phyloP scores from a whole-genome alignment of 1,139 yeast genomes.

The Scheffersomyces segobiensis region DNA sequence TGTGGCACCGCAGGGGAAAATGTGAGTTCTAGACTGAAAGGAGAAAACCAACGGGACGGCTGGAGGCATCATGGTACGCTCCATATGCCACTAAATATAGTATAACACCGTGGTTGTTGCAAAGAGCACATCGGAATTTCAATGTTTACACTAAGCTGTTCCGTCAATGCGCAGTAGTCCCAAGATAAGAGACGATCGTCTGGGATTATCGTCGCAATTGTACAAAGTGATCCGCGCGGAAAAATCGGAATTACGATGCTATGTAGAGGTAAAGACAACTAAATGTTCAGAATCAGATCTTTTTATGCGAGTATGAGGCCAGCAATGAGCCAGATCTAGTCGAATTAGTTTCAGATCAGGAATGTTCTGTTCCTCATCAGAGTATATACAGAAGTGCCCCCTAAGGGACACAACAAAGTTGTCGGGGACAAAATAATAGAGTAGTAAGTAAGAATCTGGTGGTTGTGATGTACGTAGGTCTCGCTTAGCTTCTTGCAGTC shows the following conservation, averaged over 20 bases:
- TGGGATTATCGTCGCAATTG: background rate
- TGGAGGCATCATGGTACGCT: background rate
- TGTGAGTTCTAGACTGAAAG: background rate
- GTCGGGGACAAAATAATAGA: background rate
- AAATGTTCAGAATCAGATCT: background rate
- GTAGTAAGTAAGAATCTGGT: background rate
- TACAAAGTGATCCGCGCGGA: background rate
- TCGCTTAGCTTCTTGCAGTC: background rate
- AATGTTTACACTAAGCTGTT: background rate
- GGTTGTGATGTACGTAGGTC: background rate
- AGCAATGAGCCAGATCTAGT: background rate
- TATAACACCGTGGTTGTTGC: background rate
- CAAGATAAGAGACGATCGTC: background rate
- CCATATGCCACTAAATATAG: background rate
- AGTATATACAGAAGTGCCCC: background rate
- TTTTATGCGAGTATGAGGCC: background rate
- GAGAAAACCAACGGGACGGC: background rate
- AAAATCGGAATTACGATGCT: background rate
- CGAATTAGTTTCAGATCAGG: background rate
- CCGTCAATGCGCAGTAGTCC: background rate
- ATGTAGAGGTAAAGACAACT: background rate
- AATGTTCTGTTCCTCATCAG: background rate
- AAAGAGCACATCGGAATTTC: background rate
- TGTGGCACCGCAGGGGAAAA: background rate
- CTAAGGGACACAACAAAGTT: background rate